Conservation (phyloP, 169 alveolate genomes). For the Plasmodium ovale region DNA sequence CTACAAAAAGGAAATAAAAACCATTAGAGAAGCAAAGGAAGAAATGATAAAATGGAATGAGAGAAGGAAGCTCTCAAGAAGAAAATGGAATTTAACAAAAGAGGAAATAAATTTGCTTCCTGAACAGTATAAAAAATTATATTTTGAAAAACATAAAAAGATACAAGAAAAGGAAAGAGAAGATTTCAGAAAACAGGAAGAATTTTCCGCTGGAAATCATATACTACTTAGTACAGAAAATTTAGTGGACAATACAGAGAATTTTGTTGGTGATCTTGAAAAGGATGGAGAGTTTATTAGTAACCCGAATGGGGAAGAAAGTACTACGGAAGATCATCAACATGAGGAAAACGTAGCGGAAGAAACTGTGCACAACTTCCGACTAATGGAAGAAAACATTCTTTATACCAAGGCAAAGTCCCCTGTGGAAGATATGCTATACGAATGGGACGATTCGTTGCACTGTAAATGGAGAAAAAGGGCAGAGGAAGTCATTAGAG, state of each 20-base stretch:
- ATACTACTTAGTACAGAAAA: background rate
- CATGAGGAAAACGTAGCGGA: conserved; percentile 3
- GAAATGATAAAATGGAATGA: conserved; percentile 82
- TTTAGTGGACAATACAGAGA: background rate
- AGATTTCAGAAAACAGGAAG: background rate
- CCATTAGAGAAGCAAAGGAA: conserved; percentile 83
- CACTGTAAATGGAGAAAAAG: conserved; percentile 84
- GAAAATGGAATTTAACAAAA: conserved; percentile 80
- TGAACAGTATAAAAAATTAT: conserved; percentile 75
- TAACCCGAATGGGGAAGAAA: background rate
- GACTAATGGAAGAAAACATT: conserved; percentile 78
- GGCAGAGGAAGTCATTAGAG: conserved; percentile 83
- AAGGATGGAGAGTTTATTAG: no score
- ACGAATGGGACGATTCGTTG: conserved; percentile 86
- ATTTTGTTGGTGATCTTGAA: background rate
- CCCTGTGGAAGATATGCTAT: conserved; percentile 78
- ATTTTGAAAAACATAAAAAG: conserved; percentile 52
- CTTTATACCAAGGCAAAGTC: conserved; percentile 81
- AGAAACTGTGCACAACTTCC: conserved; percentile 74
- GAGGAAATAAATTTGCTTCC: conserved; percentile 81
- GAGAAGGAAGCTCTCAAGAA: conserved; percentile 76
- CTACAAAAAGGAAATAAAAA: conserved; percentile 73
- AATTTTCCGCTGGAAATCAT: background rate
- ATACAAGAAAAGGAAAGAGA: background rate
- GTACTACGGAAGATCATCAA: background rate